These are phyloP conservation scores for Citrullus colocynthis DNA, from an alignment of 306 rosid species.

Conservation along the genomic window DNA sequence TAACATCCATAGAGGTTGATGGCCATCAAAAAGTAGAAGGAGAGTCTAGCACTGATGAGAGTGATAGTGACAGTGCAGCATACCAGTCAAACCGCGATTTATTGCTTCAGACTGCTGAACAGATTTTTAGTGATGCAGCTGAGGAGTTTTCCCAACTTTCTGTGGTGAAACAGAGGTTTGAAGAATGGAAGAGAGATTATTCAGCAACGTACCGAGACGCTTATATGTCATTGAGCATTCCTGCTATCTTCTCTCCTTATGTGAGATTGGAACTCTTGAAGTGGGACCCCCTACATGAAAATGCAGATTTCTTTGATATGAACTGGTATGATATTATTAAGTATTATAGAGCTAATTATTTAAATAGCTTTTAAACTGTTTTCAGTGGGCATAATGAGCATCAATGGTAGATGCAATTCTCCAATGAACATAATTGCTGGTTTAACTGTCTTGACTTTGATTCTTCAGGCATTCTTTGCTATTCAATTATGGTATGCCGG, in stretches of 20 bases:
- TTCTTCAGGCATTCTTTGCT: constrained; percentile 61
- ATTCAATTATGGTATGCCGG: constrained; percentile 53
- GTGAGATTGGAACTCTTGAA: constrained; percentile 88
- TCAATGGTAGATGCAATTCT: background rate
- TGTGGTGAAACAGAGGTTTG: constrained; percentile 66
- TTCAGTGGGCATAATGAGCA: background rate
- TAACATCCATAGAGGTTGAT: constrained; percentile 48
- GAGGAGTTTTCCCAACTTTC: constrained; percentile 76
- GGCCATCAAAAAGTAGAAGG: constrained; percentile 61
- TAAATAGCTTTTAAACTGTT: background rate
- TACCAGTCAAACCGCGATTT: constrained; percentile 47
- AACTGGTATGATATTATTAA: constrained; percentile 49
- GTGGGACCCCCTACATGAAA: constrained; percentile 90
- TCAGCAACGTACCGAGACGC: constrained; percentile 65
- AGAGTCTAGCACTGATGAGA: constrained; percentile 94
- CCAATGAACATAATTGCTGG: background rate
- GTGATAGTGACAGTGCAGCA: constrained; percentile 71
- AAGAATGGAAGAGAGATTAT: constrained; percentile 77
- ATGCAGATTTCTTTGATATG: constrained; percentile 70
- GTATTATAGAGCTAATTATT: background rate
- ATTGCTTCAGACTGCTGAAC: constrained; percentile 72
- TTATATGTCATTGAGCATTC: constrained; percentile 79
- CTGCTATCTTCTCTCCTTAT: constrained; percentile 80
- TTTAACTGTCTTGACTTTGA: background rate
- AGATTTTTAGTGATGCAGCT: constrained; percentile 77